These are phyloP conservation scores for Pleurotus sapidus DNA, from an alignment of 768 basidiomycete genomes.

Conservation along the genomic window DNA sequence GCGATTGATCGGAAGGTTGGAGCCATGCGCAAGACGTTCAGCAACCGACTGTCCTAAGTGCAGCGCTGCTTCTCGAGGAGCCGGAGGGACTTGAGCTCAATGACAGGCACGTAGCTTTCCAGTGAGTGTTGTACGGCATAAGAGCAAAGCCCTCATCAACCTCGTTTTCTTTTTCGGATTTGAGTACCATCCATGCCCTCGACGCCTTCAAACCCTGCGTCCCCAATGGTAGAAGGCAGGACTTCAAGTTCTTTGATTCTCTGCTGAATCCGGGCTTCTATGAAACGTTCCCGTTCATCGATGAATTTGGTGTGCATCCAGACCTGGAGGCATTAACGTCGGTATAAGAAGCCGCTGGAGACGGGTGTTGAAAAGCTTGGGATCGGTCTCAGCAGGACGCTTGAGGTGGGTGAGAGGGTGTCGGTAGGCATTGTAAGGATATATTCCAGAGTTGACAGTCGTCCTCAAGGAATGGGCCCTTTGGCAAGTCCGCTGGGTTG, in stretches of 20 bases:
- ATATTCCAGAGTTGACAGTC: conserved; percentile 77
- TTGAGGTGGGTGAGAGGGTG: conserved; percentile 83
- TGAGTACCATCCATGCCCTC: conserved; percentile 36
- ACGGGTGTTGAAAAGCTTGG: conserved; percentile 63
- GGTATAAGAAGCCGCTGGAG: conserved; percentile 84
- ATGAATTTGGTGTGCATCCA: conserved; percentile 93
- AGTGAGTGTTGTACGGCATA: conserved; percentile 60
- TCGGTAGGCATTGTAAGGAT: conserved; percentile 89
- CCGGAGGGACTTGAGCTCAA: conserved; percentile 89
- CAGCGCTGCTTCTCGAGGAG: conserved; percentile 91
- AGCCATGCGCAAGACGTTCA: conserved; percentile 83
- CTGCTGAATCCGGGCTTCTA: conserved; percentile 87
- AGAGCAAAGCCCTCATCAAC: conserved; percentile 27
- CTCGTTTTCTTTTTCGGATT: conserved; percentile 43
- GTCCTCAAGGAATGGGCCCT: conserved; percentile 76
- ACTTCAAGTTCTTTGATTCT: conserved; percentile 84
- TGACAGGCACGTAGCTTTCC: conserved; percentile 88
- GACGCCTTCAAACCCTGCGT: conserved; percentile 59
- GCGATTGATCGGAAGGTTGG: conserved; percentile 88
- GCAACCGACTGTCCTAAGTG: conserved; percentile 82
- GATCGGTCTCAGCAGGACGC: conserved; percentile 57
- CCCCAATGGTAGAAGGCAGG: conserved; percentile 77
- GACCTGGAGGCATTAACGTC: conserved; percentile 84
- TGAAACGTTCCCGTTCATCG: conserved; percentile 87
- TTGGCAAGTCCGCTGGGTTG: conserved; percentile 61